Conservation (phyloP, 2,329 filamentous ascomycete species). For the Cadophora malorum region DNA sequence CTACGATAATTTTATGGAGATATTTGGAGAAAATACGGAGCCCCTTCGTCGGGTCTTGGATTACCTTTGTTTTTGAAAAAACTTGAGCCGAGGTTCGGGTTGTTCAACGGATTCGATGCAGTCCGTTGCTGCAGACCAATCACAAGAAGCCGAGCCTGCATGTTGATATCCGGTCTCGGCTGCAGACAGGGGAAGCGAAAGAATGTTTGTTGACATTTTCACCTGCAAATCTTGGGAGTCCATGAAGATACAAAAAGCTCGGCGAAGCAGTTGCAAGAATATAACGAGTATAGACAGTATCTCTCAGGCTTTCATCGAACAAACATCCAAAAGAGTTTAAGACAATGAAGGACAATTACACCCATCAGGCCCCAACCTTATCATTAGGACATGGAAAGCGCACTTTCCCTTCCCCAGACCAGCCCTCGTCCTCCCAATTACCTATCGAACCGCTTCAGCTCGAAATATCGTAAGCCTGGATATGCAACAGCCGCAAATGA, state of each 20-base stretch:
- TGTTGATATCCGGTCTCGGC: neutral
- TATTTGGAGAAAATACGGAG: neutral
- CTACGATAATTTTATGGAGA: conserved; percentile 4
- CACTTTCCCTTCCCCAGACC: too few species aligned
- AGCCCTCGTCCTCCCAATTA: too few species aligned
- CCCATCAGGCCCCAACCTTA: too few species aligned
- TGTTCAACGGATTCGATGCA: neutral
- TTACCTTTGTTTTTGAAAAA: neutral
- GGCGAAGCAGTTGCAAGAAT: neutral
- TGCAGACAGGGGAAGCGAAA: neutral
- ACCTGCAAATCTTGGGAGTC: neutral
- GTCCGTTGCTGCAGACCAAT: neutral
- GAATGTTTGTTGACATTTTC: neutral
- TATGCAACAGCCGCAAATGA: too few species aligned
- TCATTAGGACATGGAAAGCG: too few species aligned
- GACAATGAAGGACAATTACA: too few species aligned
- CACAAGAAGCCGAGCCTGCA: conserved; percentile 4
- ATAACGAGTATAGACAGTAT: neutral
- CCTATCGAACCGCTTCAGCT: too few species aligned
- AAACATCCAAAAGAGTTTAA: too few species aligned
- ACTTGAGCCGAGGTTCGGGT: conserved; percentile 5
- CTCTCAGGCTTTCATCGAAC: too few species aligned
- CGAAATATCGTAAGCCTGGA: too few species aligned
- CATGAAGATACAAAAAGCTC: neutral
- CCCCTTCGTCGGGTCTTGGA: neutral